A percentile compares a stretch with the other conserved stretches of the same genome.
phyloP scores from a whole-genome alignment of 257 asterid species.

The Salvia hispanica region DNA sequence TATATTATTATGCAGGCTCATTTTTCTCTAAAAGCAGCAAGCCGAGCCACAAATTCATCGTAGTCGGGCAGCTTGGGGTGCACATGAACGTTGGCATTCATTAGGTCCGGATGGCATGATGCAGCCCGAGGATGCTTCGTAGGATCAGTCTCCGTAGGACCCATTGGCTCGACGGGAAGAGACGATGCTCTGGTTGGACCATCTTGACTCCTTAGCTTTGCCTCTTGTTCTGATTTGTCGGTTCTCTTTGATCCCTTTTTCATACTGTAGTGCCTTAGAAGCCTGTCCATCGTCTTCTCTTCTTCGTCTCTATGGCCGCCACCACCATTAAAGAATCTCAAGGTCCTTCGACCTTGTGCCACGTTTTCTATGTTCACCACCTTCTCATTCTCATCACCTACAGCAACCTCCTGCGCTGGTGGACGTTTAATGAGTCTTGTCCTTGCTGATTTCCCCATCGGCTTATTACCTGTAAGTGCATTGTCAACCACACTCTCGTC shows the following conservation, averaged over 20 bases:
- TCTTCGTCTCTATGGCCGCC: conserved; percentile 45
- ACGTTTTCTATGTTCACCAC: conserved; percentile 35
- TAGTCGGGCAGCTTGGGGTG: conserved; percentile 83
- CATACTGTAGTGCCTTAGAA: conserved; percentile 52
- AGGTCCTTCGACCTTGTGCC: conserved; percentile 39
- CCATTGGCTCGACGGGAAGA: conserved; percentile 44
- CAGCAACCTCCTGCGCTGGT: not conserved
- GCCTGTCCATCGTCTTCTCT: conserved; percentile 59
- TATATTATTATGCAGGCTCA: conserved; percentile 7
- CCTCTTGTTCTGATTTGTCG: conserved; percentile 22
- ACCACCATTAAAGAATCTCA: conserved; percentile 42
- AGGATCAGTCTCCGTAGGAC: conserved; percentile 34
- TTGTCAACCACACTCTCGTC: conserved; percentile 21
- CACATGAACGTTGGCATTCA: conserved; percentile 46
- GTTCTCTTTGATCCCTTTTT: conserved; percentile 35
- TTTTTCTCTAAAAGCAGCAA: conserved; percentile 51
- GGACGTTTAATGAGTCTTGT: conserved; percentile 36
- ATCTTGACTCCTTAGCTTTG: conserved; percentile 35
- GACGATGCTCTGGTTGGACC: conserved; percentile 50
- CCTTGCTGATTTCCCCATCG: conserved; percentile 54
- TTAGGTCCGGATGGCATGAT: conserved; percentile 52
- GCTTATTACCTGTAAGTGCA: conserved; percentile 23
- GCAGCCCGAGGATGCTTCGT: conserved; percentile 50
- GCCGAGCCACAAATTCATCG: conserved; percentile 76
- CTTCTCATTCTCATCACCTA: conserved; percentile 8